Base-by-base conservation (phyloP, 2,329 filamentous ascomycete genomes). In the Rhexocercosporidium sp. region DNA sequence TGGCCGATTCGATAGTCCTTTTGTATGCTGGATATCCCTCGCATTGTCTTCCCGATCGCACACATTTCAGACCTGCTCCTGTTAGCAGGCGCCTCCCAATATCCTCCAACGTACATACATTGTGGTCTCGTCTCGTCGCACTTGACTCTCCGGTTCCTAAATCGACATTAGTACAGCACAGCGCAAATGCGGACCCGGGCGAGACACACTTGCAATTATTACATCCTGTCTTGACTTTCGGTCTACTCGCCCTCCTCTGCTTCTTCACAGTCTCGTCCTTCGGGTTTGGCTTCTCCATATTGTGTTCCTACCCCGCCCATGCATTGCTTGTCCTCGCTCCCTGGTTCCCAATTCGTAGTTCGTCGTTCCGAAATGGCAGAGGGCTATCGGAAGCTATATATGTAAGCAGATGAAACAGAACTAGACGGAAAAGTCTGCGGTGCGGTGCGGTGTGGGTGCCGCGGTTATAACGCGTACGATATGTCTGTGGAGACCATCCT, bases 141-240 rank as follows among this genome's bases (percentile, higher is more conserved):
- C 77, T 91, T 91, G 69, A 91, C 89, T 69, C 86, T 83, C 71
- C 88, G 82, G 69, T 82, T 82, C 76, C 87, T 90, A 72, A 44
- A 66, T 47, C 39, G 57, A 25, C n/a, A 25, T n/a, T 34, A 46
- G 65, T 69, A 62, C 53, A 69, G 59, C 27, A 57, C 25, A 34
- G 59, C 39, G 60, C 62, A 57, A 41, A 62, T 81, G 29, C 7
- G 37, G 34, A 31, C 37, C 47, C 12, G 14, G 18, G 31, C 14
- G 7, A 12, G 25, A 68, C 88, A 77, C 82, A 90, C 88, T 90
- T 90, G 88, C 88, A 91, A 77, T 87, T 89, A 73, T 82, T 83
- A 77, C 88, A 90, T 47, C 88, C 88, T 0, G 88, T 90, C 79
- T 89, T 90, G 70, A 89, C 88, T 75, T 90, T 90, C 1, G 75